Evolutionary conservation across 148 eudicot species (phyloP), one percentile per base, ranked within the genome.

Genomic region (Oxyria digyna): DNA sequence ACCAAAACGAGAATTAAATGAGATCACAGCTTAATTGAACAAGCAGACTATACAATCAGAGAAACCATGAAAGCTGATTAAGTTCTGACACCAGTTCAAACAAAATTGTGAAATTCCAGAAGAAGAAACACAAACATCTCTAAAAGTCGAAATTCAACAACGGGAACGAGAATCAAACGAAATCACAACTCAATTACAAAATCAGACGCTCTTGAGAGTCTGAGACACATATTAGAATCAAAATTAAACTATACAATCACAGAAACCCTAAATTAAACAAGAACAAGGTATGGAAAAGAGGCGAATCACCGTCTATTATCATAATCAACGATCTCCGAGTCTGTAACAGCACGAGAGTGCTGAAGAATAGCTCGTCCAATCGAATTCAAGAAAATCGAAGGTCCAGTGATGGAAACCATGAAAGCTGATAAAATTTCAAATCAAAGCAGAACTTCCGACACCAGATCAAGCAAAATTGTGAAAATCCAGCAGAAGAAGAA

Each of bases 331-430:
- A 77, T 40, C 24, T 87, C 91, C 32, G 69, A 26, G 48, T 75
- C 87, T 8, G 86, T 80, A 23, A 87, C 85, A 2, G 88, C 80
- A n/a, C 84, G 74, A 1, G 91, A 87, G 71, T 80, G 86, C 83
- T 86, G 91, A 31, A 86, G 87, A 29, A 84, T 84, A 0, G 91
- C 80, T 13, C 91, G 74, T 29, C 91, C 91, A 37, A 86, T 80
- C 18, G 91, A 84, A 54, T 84, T 86, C 55, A 86, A 21, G 15
- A 13, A 29, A 15, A 54, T 54, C 12, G 62, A 54, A 57, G 20
- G 55, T 49, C 8, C 1, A 26, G 8, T 20, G 57, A 11, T 0
- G 21, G 6, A 50, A 50, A 20, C 29, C 0, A 18, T 50, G 3
- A 50, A 50, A n/a, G n/a, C n/a, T n/a, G n/a, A n/a, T n/a, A n/a